These are phyloP conservation scores for Metarhizium guizhouense DNA, from an alignment of 2,329 filamentous ascomycete genomes.

Conservation along the genomic window DNA sequence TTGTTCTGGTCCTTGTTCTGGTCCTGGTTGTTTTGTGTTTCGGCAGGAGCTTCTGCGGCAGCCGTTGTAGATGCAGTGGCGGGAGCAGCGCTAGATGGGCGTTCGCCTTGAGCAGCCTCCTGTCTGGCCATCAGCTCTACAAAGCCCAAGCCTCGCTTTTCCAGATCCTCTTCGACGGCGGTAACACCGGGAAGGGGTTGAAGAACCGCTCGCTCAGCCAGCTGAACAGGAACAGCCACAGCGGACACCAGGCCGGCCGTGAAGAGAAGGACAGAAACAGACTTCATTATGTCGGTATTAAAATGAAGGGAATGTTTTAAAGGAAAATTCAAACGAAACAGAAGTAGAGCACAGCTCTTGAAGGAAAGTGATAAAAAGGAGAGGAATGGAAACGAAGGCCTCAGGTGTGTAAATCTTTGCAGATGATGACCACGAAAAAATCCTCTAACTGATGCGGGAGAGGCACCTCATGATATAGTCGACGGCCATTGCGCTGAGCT, in stretches of 20 bases:
- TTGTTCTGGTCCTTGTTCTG: not conserved
- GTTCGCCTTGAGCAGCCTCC: conserved; percentile 1
- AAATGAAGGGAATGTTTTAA: too few species aligned
- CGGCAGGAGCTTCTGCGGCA: not conserved
- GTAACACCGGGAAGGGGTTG: conserved; percentile 2
- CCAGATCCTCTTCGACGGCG: not conserved
- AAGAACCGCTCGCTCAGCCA: conserved; percentile 9
- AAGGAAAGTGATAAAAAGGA: conserved; percentile 10
- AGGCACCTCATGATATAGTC: not conserved
- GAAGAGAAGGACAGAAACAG: conserved; percentile 17
- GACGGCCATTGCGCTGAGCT: too few species aligned
- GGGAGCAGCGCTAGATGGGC: not conserved
- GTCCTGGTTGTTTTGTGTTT: not conserved
- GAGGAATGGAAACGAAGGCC: conserved; percentile 2
- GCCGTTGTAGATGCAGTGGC: not conserved
- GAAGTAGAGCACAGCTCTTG: conserved; percentile 23
- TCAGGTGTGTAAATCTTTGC: not conserved
- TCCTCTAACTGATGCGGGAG: not conserved
- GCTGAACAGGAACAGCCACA: conserved; percentile 15
- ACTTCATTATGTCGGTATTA: conserved; percentile 16
- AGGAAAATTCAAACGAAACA: conserved; percentile 2
- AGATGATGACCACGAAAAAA: conserved; percentile 2
- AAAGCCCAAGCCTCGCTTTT: not conserved
- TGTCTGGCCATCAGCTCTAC: not conserved
- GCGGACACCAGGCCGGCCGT: conserved; percentile 22